Percentiles rank a stretch among this genome's conserved stretches.
Evolutionary conservation across 169 alveolate species (phyloP).

Genomic region (Cyclospora cayetanensis): DNA sequence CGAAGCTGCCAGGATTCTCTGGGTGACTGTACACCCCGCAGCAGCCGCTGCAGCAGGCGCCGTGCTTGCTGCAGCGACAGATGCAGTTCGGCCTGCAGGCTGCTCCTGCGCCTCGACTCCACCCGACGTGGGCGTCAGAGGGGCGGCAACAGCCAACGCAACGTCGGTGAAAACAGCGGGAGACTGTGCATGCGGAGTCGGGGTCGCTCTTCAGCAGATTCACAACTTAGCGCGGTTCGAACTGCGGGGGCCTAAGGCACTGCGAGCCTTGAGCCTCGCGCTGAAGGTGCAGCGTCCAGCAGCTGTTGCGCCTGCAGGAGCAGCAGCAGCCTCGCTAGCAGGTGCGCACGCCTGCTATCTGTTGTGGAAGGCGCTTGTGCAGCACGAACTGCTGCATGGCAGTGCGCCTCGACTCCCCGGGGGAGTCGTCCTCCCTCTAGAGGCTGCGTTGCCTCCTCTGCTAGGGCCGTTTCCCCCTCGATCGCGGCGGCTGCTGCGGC

Average conservation of each 20-base stretch:
- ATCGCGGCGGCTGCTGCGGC: constrained; percentile 24
- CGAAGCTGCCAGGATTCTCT: too few relatives aligned
- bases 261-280: background rate
- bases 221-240: constrained; percentile 22
- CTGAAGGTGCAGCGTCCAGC: background rate
- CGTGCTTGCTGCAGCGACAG: too few relatives aligned
- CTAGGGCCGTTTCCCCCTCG: constrained; percentile 62
- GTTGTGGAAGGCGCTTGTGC: background rate
- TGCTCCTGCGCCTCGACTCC: too few relatives aligned
- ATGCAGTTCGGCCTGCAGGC: too few relatives aligned
- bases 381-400: background rate
- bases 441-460: constrained; percentile 27
- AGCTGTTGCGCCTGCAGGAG: too few relatives aligned
- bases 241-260: background rate
- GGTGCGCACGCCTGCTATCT: background rate
- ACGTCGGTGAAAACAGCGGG: too few relatives aligned
- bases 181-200: too few relatives aligned
- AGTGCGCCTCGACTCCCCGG: constrained; percentile 18
- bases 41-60: too few relatives aligned
- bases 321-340: background rate
- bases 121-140: too few relatives aligned
- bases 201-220: background rate
- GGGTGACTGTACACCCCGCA: too few relatives aligned
- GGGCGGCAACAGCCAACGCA: too few relatives aligned
- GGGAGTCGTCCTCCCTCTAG: constrained; percentile 5